Evolutionary conservation across 495 filamentous ascomycete species (phyloP).

Genomic region (Chlorociboria aeruginascens): DNA sequence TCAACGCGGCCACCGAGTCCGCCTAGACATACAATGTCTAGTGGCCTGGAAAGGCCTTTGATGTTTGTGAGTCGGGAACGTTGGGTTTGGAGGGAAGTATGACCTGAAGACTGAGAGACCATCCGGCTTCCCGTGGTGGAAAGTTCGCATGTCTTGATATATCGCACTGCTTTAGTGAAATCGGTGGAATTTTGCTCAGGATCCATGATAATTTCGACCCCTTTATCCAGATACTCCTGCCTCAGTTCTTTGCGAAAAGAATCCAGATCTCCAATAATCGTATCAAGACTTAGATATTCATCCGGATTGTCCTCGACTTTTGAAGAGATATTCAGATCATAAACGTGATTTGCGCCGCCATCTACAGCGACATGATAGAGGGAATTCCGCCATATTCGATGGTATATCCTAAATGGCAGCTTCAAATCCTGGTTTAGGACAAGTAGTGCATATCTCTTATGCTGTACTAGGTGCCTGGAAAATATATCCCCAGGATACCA

Average conservation of each 20-base stretch:
- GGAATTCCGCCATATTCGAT: conserved; percentile 23
- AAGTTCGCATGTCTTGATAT: conserved; percentile 22
- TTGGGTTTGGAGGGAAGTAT: neutral
- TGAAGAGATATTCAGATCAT: conserved; percentile 36
- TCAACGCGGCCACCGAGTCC: conserved; percentile 83
- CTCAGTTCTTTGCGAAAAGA: conserved; percentile 50
- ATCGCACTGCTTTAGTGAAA: conserved; percentile 56
- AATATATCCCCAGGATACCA: conserved; percentile 16
- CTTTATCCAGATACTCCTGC: conserved; percentile 43
- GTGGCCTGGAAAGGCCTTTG: conserved; percentile 1
- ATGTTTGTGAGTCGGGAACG: neutral
- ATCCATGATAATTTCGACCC: conserved; percentile 48
- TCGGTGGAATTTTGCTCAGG: conserved; percentile 78
- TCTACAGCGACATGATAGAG: conserved; percentile 64
- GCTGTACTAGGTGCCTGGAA: conserved; percentile 8
- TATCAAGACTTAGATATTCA: conserved; percentile 37
- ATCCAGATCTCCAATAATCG: conserved; percentile 83
- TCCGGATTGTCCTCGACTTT: conserved; percentile 2
- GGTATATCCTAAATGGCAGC: conserved; percentile 8
- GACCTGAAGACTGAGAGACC: neutral
- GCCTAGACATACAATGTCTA: conserved; percentile 60
- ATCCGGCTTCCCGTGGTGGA: neutral
- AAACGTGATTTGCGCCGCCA: conserved; percentile 77
- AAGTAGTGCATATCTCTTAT: conserved; percentile 39
- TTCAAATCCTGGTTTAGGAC: conserved; percentile 61